These are phyloP conservation scores for Allium fistulosum DNA, from an alignment of 106 monocot species.

Conservation along the genomic window DNA sequence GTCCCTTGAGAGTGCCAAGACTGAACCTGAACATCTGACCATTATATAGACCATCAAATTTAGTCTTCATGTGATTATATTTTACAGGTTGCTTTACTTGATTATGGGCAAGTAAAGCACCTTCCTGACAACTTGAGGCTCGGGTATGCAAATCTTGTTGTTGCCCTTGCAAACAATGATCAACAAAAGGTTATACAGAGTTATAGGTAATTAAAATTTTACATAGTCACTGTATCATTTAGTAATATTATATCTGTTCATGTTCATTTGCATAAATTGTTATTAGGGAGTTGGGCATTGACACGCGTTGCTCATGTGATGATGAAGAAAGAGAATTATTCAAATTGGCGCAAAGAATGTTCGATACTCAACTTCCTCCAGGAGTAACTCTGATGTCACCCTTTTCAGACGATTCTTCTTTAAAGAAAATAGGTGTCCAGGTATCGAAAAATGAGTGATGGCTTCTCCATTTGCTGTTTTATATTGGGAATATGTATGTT, in stretches of 20 bases:
- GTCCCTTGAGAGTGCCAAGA: no score
- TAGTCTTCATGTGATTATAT: background rate
- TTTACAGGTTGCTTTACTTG: constrained; percentile 63
- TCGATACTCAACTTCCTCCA: constrained; percentile 13
- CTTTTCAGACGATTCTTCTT: constrained; percentile 42
- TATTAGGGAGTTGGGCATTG: constrained; percentile 12
- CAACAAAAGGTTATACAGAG: constrained; percentile 29
- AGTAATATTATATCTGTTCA: no score
- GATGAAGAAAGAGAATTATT: constrained; percentile 13
- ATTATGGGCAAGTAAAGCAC: constrained; percentile 70
- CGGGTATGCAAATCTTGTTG: constrained; percentile 58
- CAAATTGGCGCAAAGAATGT: constrained; percentile 12
- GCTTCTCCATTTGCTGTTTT: no score
- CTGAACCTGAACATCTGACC: no score
- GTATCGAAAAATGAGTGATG: constrained; percentile 5
- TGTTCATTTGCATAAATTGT: background rate
- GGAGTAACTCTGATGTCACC: constrained; percentile 27
- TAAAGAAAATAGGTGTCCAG: constrained; percentile 35
- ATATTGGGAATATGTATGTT: background rate
- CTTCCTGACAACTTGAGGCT: constrained; percentile 58
- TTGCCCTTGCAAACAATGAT: constrained; percentile 53
- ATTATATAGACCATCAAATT: no score
- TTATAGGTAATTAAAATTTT: constrained; percentile 31
- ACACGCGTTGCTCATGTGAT: constrained; percentile 4
- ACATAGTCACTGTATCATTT: background rate